Base-by-base conservation (phyloP, 306 rosid species). In the Vigna nakashimae region DNA sequence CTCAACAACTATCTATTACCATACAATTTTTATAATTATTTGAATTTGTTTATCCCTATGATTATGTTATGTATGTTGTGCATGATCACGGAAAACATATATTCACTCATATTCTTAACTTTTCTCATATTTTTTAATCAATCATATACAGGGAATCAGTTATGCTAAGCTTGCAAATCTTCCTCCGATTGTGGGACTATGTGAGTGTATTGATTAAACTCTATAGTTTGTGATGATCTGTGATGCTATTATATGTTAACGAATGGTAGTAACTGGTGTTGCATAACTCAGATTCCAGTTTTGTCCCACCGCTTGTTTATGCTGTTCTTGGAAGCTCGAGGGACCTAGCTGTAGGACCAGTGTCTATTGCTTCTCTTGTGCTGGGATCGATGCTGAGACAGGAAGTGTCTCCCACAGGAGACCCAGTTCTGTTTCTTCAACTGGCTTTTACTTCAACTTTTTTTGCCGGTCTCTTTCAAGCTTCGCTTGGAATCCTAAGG, bases 311-410 rank as follows among this genome's bases (percentile, higher is more conserved):
- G 51, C 83, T 95, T 65, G 85, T 95, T 53, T 95, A 95, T 79
- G 96, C 99, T 68, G 90, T 91, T 34, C 89, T 95, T 71, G 99
- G 99, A 81, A 92, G 99, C 84, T 95, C 99, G 42, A 92, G 84
- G 84, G 97, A 95, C 85, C 86, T 95, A 2, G 98, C 98, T 7
- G 98, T 95, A 15, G 98, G 98, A 34, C 98, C 98, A n/a, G 98
- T 92, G 43, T 95, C 98, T 2, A 92, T 95, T 74, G 98, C 98
- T 38, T 95, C 98, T 30, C 96, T 95, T 32, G 92, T 95, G 10
- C 13, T 95, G 67, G 98, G 98, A 30, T 89, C 97, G 7, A 95
- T 95, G 98, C 80, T 95, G 1, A 86, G 85, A 52, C 89, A 91
- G 70, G 91, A 91, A 82, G 96, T 92, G 4, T 92, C 98, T 73